These are phyloP conservation scores for Pseudoperonospora humuli DNA, from an alignment of 352 stramenopile species.

Conservation along the genomic window DNA sequence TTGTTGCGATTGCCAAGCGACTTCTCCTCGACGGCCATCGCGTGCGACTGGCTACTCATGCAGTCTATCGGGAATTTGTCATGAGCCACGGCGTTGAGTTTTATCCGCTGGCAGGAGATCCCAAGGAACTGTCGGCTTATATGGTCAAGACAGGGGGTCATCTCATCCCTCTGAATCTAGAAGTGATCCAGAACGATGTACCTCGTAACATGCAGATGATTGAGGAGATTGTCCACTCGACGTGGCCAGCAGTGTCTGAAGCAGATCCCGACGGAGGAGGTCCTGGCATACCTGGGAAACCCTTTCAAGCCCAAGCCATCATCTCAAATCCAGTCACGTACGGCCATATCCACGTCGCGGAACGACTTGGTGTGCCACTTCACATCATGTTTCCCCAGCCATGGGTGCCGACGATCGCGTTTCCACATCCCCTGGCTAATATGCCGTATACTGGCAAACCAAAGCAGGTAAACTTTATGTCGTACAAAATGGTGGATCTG, in stretches of 20 bases:
- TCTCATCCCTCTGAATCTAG: slow-evolving; percentile 59
- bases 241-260: slow-evolving; percentile 82
- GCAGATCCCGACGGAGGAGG: slow-evolving; percentile 68
- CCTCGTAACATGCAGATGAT: slow-evolving; percentile 87
- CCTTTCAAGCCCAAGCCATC: slow-evolving; percentile 87
- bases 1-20: slow-evolving; percentile 78
- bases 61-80: slow-evolving; percentile 82
- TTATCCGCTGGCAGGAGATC: slow-evolving; percentile 66
- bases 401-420: slow-evolving; percentile 82
- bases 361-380: slow-evolving; percentile 86
- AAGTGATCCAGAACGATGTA: slow-evolving; percentile 57
- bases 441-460: slow-evolving; percentile 64
- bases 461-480: slow-evolving; percentile 68
- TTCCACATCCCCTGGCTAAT: slow-evolving; percentile 86
- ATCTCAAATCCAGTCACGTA: slow-evolving; percentile 93
- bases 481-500: slow-evolving; percentile 84
- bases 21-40: slow-evolving; percentile 82
- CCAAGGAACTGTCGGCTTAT: slow-evolving; percentile 78
- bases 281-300: slow-evolving; percentile 26
- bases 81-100: slow-evolving; percentile 66
- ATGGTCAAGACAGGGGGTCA: slow-evolving; percentile 88
- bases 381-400: slow-evolving; percentile 93
- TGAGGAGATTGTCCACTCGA: slow-evolving; percentile 80
- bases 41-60: slow-evolving; percentile 88
- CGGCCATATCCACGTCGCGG: slow-evolving; percentile 89